Evolutionary conservation across 805 yeast species (phyloP), one percentile per base, ranked within the genome.

Genomic region (Teunomyces tritomae): DNA sequence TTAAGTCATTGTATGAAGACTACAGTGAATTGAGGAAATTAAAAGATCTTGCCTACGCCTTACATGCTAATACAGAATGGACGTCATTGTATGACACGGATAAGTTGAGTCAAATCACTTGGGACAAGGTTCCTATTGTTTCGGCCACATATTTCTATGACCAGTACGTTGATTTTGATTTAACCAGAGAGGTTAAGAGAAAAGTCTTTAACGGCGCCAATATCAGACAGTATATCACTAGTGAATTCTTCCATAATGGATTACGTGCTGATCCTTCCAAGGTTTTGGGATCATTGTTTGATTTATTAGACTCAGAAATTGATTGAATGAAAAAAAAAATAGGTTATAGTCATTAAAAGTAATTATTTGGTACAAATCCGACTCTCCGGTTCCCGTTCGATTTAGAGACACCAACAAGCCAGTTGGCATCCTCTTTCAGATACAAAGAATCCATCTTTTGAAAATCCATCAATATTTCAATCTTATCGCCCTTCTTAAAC

Each of bases 241-340:
- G 73, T 52, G 80, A 77, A 45, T 70, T 58, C 48, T 78, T 79
- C 59, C 83, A 79, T 54, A 73, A 76, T 52, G 84, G 84, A 0
- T 52, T 77, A 11, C 63, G 79, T 27, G 70, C 70, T 0, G 64
- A 70, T 41, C 65, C 79, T 1, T 67, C 63, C 4, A 63, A 54
- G 24, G 71, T 79, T 2, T 53, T 78, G 46, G 71, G 67, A 2
- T 52, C 63, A 2, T 62, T 79, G 40, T 74, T 76, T 57, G 56
- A 49, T 26, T 54, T 78, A 27, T 54, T 77, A 2, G 71, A 72
- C 6, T 51, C 59, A 9, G 82, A 75, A 26, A 59, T 70, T 16
- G 75, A 73, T 51, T 73, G 58, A 47, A 29, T 26, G 32, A 39
- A 16, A 34, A 33, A 30, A 30, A 13, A 13, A 32, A n/a, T n/a